Evolutionary conservation across 805 yeast species (phyloP), one percentile per base, ranked within the genome.

Genomic region (Priceomyces fermenticarens): DNA sequence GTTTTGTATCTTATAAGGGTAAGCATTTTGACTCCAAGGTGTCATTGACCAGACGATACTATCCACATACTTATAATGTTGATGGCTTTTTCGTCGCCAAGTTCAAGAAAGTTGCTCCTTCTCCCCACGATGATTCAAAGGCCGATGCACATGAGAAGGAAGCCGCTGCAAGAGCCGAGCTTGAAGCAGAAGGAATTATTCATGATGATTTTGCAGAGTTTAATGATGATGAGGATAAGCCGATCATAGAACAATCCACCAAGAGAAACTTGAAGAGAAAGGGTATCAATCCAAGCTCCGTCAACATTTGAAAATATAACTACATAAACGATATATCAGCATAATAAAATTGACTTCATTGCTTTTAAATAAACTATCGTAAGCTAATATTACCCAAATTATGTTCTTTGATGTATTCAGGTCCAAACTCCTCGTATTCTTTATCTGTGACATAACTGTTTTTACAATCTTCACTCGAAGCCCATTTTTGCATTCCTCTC

Each of bases 41-140:
- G 41, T 78, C 80, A 37, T 69, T 91, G 53, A 90, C 98, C 2
- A 81, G 96, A 73, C 81, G 99, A 65, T 93, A 91, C 67, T 93
- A 93, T 63, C 99, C 99, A 41, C 99, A 93, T 68, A 90, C 96
- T 20, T 93, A 93, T 62, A 93, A 93, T 63, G 99, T 93, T 41
- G 99, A 93, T 67, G 99, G 99, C 16, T 93, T 93, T 77, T 93
- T 72, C 64, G 99, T 93, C 44, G 99, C 99, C 41, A 93, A 91
- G 65, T 88, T 93, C 74, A 81, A 87, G 70, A 93, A 93, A 77
- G 81, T 78, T 48, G 95, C 90, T 0, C 73, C 96, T 45, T 83
- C 95, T 49, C 85, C 90, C 35, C 86, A 84, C 54, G 96, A 87
- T 65, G 80, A 80, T 40, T 79, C 89, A 43, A 86, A 84, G 69